Percentiles rank a stretch among this genome's conserved stretches.
phyloP scores from a whole-genome alignment of 768 basidiomycete species.

The Fomitopsis serialis region DNA sequence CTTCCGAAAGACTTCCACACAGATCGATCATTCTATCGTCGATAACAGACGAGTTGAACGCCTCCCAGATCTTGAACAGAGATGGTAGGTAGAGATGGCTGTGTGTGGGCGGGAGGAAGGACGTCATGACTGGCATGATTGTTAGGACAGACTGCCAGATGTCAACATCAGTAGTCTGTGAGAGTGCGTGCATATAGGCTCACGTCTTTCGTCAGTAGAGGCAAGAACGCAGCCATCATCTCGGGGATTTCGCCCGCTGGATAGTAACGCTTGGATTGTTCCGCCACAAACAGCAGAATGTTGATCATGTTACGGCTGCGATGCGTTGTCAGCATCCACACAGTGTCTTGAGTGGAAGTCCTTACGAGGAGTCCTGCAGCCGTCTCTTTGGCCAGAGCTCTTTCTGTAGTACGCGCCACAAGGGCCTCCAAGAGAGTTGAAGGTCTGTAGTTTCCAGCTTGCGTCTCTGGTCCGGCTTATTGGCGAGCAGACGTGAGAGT shows the following conservation, averaged over 20 bases:
- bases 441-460: constrained; percentile 67
- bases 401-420: constrained; percentile 72
- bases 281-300: constrained; percentile 69
- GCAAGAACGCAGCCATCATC: constrained; percentile 71
- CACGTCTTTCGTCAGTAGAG: constrained; percentile 67
- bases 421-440: constrained; percentile 64
- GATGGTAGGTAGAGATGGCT: constrained; percentile 64
- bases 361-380: constrained; percentile 54
- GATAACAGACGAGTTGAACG: constrained; percentile 66
- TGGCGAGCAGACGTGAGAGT: constrained; percentile 63
- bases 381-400: constrained; percentile 72
- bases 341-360: neutral
- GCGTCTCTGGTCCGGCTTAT: constrained; percentile 57
- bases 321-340: neutral
- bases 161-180: neutral
- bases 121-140: constrained; percentile 72
- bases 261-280: constrained; percentile 68
- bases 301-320: constrained; percentile 60
- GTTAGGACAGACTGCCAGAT: constrained; percentile 51
- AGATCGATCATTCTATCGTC: constrained; percentile 75
- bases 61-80: constrained; percentile 73
- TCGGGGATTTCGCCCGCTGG: constrained; percentile 54
- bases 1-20: constrained; percentile 63
- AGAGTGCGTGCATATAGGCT: constrained; percentile 18
- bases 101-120: constrained; percentile 69